Evolutionary conservation across 352 stramenopile genomes (phyloP), one percentile per base, ranked within the genome.

Genomic region (Achlya hypogyna): DNA sequence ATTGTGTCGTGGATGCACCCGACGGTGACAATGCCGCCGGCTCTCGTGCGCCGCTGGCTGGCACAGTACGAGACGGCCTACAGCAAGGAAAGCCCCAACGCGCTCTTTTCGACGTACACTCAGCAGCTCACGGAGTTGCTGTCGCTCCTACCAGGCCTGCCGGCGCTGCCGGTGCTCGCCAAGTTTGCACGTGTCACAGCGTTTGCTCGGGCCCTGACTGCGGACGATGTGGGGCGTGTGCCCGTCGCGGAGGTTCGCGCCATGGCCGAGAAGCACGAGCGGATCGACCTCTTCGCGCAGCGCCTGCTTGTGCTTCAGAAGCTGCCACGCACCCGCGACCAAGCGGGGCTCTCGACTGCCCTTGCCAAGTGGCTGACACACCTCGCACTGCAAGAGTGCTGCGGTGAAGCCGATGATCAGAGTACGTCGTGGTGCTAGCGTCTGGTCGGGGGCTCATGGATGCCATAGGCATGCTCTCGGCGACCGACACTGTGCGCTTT

Each of bases 401-500:
- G 49, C 8, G 83, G 83, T 8, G 83, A 89, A 74, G 80, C 79
- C 3, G 83, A 91, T 40, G 83, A 91, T 58, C 78, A 87, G 51
- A 91, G 78, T 32, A 58, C n/a, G 45, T 20, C n/a, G n/a, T n/a
- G n/a, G n/a, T n/a, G n/a, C n/a, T n/a, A 16, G 10, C 27, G 22
- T 53, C 22, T 53, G 45, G 8, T 10, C n/a, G n/a, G n/a, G n/a
- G n/a, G n/a, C n/a, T n/a, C n/a, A n/a, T n/a, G 12, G 6, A 6
- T n/a, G 42, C 9, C 6, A 1, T 66, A 67, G 60, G 51, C 25
- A 82, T 89, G 22, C 79, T 82, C 45, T 90, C 81, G 12, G 84
- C 84, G 5, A 78, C 81, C 14, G 74, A 84, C 28, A 75, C 83
- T 0, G 79, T 77, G 60, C 78, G 82, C 1, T 82, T 86, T 62